A percentile compares a stretch with the other conserved stretches of the same genome.
Conservation (phyloP, 2,329 filamentous ascomycete species). For the Plectosphaerella cucumerina region DNA sequence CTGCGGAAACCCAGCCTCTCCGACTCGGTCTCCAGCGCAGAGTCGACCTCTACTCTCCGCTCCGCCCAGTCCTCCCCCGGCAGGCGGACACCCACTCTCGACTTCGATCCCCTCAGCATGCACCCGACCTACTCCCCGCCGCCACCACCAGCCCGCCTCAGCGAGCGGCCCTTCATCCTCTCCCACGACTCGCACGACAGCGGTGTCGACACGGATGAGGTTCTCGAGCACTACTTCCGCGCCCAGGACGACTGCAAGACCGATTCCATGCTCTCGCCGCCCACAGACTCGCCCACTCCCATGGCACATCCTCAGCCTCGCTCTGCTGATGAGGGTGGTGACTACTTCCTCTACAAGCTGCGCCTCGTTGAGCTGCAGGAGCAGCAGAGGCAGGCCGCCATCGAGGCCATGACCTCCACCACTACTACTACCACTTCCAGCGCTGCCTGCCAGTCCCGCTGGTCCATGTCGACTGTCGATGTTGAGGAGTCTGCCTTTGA, state of each 20-base stretch:
- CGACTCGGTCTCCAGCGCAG: conserved; percentile 13
- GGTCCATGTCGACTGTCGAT: conserved; percentile 31
- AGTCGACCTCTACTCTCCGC: conserved; percentile 9
- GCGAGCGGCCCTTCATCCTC: conserved; percentile 12
- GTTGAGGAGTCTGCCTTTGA: conserved; percentile 12
- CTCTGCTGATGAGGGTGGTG: conserved; percentile 9
- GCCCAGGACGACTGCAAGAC: conserved; percentile 4
- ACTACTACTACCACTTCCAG: neutral
- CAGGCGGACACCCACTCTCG: conserved; percentile 10
- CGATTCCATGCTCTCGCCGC: conserved; percentile 7
- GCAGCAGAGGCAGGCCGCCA: conserved; percentile 8
- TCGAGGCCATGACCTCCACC: conserved; percentile 3
- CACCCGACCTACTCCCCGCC: conserved; percentile 14
- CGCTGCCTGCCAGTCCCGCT: conserved; percentile 28
- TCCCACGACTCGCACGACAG: neutral
- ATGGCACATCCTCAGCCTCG: conserved; percentile 2
- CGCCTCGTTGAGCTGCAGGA: conserved; percentile 1
- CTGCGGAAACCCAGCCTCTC: conserved; percentile 12
- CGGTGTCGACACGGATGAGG: neutral
- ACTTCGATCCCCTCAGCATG: conserved; percentile 12
- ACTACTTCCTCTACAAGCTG: conserved; percentile 15
- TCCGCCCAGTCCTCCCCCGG: conserved; percentile 6
- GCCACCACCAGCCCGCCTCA: conserved; percentile 7
- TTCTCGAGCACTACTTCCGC: conserved; percentile 11
- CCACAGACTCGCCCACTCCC: conserved; percentile 12